phyloP scores from a whole-genome alignment of 202 grass and related monocot genomes.

The Hordeum pubiflorum region DNA sequence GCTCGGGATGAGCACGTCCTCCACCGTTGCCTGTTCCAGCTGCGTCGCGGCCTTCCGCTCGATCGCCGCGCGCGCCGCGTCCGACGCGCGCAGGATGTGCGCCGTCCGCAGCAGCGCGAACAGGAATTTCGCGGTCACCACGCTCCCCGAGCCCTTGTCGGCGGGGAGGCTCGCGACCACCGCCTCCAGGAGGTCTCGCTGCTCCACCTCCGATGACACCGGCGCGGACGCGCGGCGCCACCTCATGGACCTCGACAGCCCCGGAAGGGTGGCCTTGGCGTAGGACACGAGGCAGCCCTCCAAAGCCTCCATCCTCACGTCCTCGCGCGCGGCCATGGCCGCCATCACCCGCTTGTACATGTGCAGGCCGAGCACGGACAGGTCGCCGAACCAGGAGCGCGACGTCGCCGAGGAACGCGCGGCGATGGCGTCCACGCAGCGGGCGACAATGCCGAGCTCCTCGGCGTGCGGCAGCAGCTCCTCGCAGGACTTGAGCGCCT shows the following conservation, averaged over 20 bases:
- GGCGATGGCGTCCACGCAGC: conserved; percentile 67
- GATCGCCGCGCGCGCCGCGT: conserved; percentile 32
- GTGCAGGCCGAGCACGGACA: conserved; percentile 49
- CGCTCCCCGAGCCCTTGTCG: conserved; percentile 33
- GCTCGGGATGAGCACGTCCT: conserved; percentile 79
- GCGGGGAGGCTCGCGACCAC: conserved; percentile 53
- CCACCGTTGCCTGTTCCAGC: conserved; percentile 60
- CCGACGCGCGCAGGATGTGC: conserved; percentile 62
- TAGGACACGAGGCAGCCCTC: conserved; percentile 75
- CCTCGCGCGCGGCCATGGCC: conserved; percentile 46
- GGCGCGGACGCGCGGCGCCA: conserved; percentile 53
- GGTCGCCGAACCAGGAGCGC: conserved; percentile 56
- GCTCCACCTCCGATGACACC: conserved; percentile 60
- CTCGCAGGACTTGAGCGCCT: conserved; percentile 85
- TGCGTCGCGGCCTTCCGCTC: conserved; percentile 65
- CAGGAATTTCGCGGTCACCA: conserved; percentile 60
- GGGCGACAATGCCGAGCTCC: conserved; percentile 44
- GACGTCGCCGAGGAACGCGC: conserved; percentile 33
- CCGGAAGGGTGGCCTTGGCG: conserved; percentile 68
- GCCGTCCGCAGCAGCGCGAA: conserved; percentile 69
- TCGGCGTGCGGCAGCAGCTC: conserved; percentile 57
- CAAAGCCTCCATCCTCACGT: conserved; percentile 36
- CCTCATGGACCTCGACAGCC: conserved; percentile 53
- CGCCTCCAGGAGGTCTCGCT: conserved; percentile 78
- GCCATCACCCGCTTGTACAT: conserved; percentile 82